Evolutionary conservation across 768 basidiomycete species (phyloP).

Genomic region (Xerocomus brunneocitrinus): DNA sequence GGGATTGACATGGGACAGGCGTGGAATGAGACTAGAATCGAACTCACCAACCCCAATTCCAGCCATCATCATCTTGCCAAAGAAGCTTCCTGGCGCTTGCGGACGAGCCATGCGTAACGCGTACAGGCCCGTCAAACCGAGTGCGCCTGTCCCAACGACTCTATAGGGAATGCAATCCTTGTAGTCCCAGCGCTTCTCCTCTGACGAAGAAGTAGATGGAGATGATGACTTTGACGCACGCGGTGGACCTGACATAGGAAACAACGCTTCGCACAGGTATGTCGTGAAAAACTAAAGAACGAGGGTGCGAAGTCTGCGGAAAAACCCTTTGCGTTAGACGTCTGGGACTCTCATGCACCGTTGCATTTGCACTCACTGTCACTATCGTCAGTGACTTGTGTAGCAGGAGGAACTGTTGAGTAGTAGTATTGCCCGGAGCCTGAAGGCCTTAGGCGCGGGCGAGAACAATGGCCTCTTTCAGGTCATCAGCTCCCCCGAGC

Average conservation of each 20-base stretch:
- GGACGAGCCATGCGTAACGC: slow-evolving; percentile 62
- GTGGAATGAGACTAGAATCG: not conserved
- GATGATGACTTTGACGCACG: slow-evolving; percentile 5
- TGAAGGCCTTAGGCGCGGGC: too few relatives aligned
- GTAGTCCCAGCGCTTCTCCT: slow-evolving; percentile 14
- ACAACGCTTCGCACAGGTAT: not conserved
- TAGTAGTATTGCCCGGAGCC: too few relatives aligned
- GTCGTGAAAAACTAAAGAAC: not conserved
- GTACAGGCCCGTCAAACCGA: slow-evolving; percentile 61
- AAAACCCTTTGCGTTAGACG: not conserved
- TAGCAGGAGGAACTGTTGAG: too few relatives aligned
- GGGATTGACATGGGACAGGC: too few relatives aligned
- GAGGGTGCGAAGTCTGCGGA: not conserved
- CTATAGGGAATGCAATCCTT: slow-evolving; percentile 68
- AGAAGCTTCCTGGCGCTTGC: slow-evolving; percentile 53
- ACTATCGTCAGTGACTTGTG: too few relatives aligned
- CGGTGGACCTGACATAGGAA: slow-evolving; percentile 19
- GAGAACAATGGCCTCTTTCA: too few relatives aligned
- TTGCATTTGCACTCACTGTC: not conserved
- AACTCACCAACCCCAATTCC: slow-evolving; percentile 59
- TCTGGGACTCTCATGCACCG: not conserved
- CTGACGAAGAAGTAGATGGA: not conserved
- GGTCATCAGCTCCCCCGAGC: too few relatives aligned
- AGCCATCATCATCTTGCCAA: slow-evolving; percentile 58
- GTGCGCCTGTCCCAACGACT: slow-evolving; percentile 60